Percentiles rank a stretch among this genome's conserved stretches.
phyloP scores from a whole-genome alignment of 129 eudicot species.

The Glebionis coronaria region DNA sequence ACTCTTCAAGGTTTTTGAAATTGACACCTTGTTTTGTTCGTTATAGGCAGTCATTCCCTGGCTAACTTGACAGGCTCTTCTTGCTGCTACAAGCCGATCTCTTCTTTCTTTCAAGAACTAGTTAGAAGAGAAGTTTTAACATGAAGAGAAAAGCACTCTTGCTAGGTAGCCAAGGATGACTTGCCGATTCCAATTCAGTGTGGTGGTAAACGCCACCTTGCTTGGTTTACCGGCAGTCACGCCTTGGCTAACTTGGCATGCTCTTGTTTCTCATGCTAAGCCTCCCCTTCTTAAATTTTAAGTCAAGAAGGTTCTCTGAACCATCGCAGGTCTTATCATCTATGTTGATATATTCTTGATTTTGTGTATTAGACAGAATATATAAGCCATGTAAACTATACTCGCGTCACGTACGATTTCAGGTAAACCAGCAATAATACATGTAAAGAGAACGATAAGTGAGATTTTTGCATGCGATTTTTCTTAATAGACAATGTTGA shows the following conservation, averaged over 20 bases:
- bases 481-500: too few relatives aligned
- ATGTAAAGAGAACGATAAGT: too few relatives aligned
- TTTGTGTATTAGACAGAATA: too few relatives aligned
- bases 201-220: background rate
- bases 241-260: constrained; percentile 22
- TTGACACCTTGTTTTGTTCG: constrained; percentile 19
- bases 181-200: constrained; percentile 14
- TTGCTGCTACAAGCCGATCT: constrained; percentile 19
- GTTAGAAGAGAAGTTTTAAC: constrained; percentile 17
- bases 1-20: constrained; percentile 18
- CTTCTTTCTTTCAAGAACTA: constrained; percentile 5
- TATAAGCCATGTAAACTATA: too few relatives aligned
- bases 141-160: constrained; percentile 23
- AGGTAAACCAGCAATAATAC: too few relatives aligned
- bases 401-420: too few relatives aligned
- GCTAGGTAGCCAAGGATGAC: constrained; percentile 27
- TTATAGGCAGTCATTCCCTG: constrained; percentile 16
- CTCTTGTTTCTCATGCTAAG: constrained; percentile 29
- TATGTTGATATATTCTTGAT: too few relatives aligned
- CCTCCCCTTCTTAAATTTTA: constrained; percentile 4
- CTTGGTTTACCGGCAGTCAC: constrained; percentile 14
- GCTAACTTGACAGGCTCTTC: constrained; percentile 25
- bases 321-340: too few relatives aligned
- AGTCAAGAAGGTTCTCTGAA: background rate
- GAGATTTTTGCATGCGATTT: too few relatives aligned